Conservation (phyloP, 768 basidiomycete species). For the Tulasnella sp. region DNA sequence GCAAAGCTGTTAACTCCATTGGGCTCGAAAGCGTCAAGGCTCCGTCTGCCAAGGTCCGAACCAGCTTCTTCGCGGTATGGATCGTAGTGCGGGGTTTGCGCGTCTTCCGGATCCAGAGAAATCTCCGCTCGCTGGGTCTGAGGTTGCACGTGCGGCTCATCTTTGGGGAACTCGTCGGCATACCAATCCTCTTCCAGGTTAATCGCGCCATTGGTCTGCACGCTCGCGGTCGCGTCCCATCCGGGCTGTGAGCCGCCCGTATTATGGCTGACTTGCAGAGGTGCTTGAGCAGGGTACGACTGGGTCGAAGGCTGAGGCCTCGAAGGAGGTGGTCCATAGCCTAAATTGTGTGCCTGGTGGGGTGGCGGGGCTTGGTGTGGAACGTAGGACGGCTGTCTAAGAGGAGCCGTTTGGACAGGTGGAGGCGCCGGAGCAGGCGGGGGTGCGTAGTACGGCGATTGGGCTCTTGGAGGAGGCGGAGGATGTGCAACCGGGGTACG, state of each 20-base stretch:
- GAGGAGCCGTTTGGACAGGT: background rate
- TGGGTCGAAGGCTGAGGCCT: background rate
- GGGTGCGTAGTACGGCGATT: background rate
- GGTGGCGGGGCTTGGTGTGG: background rate
- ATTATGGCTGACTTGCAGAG: background rate
- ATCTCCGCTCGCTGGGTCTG: background rate
- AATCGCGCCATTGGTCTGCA: background rate
- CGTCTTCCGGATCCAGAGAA: conserved; percentile 2
- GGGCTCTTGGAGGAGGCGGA: conserved; percentile 1
- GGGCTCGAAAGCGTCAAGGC: background rate
- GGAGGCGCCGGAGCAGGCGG: background rate
- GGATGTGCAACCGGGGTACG: conserved; percentile 5
- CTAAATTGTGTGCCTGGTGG: background rate
- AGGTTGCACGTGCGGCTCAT: background rate
- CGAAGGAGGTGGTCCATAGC: conserved; percentile 15
- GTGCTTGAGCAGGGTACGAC: background rate
- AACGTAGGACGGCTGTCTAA: background rate
- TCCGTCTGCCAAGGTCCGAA: background rate
- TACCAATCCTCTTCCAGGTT: background rate
- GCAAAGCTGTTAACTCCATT: background rate
- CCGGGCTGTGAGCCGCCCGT: background rate
- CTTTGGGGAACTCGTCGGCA: background rate
- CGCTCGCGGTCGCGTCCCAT: background rate
- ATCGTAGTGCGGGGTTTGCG: background rate
- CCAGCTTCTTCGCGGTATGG: conserved; percentile 6